phyloP scores from a whole-genome alignment of 805 yeast genomes.

The Yarrowia divulgata region DNA sequence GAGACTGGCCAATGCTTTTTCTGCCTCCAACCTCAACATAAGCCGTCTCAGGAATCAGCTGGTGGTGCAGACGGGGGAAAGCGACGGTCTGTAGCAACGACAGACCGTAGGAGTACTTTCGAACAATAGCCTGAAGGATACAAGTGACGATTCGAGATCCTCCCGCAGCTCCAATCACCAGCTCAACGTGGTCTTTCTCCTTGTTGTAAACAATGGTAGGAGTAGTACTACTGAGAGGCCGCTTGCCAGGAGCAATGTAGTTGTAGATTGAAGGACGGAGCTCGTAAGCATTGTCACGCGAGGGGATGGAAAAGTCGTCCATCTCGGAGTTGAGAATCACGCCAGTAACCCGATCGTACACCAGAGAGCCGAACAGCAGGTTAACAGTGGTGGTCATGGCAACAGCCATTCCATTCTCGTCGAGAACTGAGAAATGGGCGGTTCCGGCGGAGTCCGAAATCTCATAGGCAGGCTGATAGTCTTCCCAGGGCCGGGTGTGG shows the following conservation, averaged over 20 bases:
- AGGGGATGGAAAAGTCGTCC: constrained; percentile 90
- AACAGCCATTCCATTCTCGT: constrained; percentile 76
- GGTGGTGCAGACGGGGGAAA: constrained; percentile 88
- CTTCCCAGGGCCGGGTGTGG: constrained; percentile 69
- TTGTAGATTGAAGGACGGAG: constrained; percentile 83
- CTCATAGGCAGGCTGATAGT: constrained; percentile 81
- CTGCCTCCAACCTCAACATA: constrained; percentile 64
- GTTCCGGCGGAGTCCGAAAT: constrained; percentile 88
- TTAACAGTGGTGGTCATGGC: constrained; percentile 89
- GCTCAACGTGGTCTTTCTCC: constrained; percentile 56
- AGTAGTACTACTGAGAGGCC: constrained; percentile 85
- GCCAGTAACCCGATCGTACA: constrained; percentile 84
- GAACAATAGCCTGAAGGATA: constrained; percentile 77
- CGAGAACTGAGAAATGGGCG: constrained; percentile 83
- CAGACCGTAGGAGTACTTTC: constrained; percentile 65
- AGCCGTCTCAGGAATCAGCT: constrained; percentile 74
- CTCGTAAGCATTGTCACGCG: constrained; percentile 74
- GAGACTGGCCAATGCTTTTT: constrained; percentile 49
- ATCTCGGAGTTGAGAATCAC: constrained; percentile 85
- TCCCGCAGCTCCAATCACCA: constrained; percentile 91
- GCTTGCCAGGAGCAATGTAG: constrained; percentile 72
- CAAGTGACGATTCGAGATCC: constrained; percentile 88
- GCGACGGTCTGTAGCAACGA: constrained; percentile 73
- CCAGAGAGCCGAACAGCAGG: constrained; percentile 78
- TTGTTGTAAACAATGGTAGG: constrained; percentile 70